These are phyloP conservation scores for Tolypocladium amazonense DNA, from an alignment of 2,329 filamentous ascomycete species.

Conservation along the genomic window DNA sequence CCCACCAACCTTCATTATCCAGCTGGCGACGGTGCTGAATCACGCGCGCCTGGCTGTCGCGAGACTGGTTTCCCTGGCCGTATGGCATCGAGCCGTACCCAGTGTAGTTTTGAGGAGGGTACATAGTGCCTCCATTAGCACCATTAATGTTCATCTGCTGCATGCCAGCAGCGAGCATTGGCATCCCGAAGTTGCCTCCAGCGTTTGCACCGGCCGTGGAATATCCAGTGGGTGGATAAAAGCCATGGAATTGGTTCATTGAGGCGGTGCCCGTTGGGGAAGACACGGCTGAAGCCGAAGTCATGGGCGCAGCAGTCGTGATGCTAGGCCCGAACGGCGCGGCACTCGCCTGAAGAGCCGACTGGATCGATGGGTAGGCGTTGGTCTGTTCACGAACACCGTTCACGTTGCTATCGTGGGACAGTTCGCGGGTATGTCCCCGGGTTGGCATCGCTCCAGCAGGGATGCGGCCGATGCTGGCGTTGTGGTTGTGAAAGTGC, in stretches of 20 bases:
- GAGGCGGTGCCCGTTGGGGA: conserved; percentile 12
- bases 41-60: conserved; percentile 66
- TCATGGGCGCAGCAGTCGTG: conserved; percentile 15
- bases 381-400: conserved; percentile 31
- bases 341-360: conserved; percentile 69
- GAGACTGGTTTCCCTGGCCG: conserved; percentile 42
- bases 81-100: conserved; percentile 43
- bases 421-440: conserved; percentile 60
- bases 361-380: conserved; percentile 52
- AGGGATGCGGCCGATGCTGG: conserved; percentile 71
- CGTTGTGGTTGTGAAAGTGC: conserved; percentile 68
- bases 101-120: conserved; percentile 46
- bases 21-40: conserved; percentile 66
- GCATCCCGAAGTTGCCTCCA: conserved; percentile 15
- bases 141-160: conserved; percentile 50
- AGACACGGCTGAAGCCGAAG: conserved; percentile 12
- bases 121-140: conserved; percentile 31
- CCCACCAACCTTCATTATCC: conserved; percentile 54
- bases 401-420: conserved; percentile 33
- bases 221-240: conserved; percentile 20
- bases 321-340: conserved; percentile 62
- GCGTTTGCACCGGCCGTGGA: conserved; percentile 13
- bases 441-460: conserved; percentile 53
- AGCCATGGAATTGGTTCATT: conserved; percentile 18
- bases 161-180: conserved; percentile 57